A percentile compares a stretch with the other conserved stretches of the same genome.
phyloP scores from a whole-genome alignment of 1,139 yeast genomes.

The Diutina mesorugosa region DNA sequence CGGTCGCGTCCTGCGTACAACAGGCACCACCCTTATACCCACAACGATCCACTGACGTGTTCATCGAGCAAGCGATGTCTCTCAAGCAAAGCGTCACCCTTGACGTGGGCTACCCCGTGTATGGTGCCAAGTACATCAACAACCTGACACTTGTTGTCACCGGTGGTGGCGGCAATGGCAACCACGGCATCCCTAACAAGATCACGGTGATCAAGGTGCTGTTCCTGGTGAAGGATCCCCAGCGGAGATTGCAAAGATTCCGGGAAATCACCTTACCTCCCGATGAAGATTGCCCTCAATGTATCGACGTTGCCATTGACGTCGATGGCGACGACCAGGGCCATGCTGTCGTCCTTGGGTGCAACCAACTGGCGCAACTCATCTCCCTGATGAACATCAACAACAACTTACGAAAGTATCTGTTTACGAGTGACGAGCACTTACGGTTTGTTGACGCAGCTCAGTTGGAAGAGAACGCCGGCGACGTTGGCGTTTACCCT shows the following conservation, averaged over 20 bases:
- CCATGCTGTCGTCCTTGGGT: constrained; percentile 51
- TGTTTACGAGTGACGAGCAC: constrained; percentile 43
- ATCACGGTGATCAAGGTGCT: constrained; percentile 56
- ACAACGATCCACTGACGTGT: not conserved
- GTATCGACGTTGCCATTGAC: constrained; percentile 37
- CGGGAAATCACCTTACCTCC: constrained; percentile 51
- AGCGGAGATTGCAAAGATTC: constrained; percentile 41
- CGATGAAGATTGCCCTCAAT: constrained; percentile 66
- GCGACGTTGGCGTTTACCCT: constrained; percentile 39
- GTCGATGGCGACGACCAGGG: constrained; percentile 12
- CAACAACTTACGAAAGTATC: constrained; percentile 60
- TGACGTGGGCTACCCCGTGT: constrained; percentile 70
- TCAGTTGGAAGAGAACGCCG: constrained; percentile 29
- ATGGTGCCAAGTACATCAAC: constrained; percentile 61
- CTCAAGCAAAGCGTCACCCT: constrained; percentile 7
- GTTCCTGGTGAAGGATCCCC: constrained; percentile 37
- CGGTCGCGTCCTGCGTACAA: not conserved
- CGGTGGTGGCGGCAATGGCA: constrained; percentile 96
- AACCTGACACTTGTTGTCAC: constrained; percentile 54
- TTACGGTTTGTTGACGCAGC: constrained; percentile 48
- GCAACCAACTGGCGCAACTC: constrained; percentile 51
- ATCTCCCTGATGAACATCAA: constrained; percentile 49
- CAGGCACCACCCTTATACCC: not conserved
- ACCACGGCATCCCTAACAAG: constrained; percentile 76
- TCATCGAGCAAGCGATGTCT: not conserved